Evolutionary conservation across 495 filamentous ascomycete species (phyloP), one percentile per base, ranked within the genome.

Genomic region (Penicillium salamii): DNA sequence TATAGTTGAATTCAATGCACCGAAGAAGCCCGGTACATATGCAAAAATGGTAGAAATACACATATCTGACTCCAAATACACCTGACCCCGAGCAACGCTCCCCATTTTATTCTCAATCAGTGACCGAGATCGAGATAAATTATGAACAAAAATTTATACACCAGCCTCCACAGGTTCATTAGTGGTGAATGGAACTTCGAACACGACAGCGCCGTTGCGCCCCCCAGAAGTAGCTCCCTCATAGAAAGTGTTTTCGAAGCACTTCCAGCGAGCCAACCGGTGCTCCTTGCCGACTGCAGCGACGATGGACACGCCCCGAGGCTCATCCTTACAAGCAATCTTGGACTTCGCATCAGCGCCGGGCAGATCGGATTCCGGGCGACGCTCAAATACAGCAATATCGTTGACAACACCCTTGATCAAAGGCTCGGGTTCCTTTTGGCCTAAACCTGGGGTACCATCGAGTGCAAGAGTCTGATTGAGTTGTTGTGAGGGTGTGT

Each of bases 211-310:
- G 3, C 88, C 87, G 63, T 91, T 95, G 55, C 82, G 85, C 3
- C 82, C 91, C 41, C 82, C 63, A 1, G 78, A 52, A 56, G 79
- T 80, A 46, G 61, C 12, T 13, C 70, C 69, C 18, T 72, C 55
- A 43, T 63, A 40, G 36, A 66, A 72, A 50, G 69, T 76, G 40
- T 71, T 75, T 32, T 59, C 54, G 35, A 65, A 77, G 42, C 62
- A 69, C 57, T 81, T 78, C 88, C 89, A 97, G 47, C 86, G 76
- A 1, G 88, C 92, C 26, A 95, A 69, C 17, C 89, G 78, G 59
- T 90, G 83, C 69, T 97, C 91, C 61, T 90, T 95, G 15, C 89
- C 91, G 7, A 91, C 77, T 2, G 84, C 93, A 38, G 81, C 87
- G 29, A 91, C 87, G 33, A 98, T 78, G 50, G 85, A 90, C 0